A percentile compares a stretch with the other conserved stretches of the same genome.
These are phyloP conservation scores for Pseudopyricularia cyperi DNA, from an alignment of 2,329 filamentous ascomycete genomes.

Conservation along the genomic window DNA sequence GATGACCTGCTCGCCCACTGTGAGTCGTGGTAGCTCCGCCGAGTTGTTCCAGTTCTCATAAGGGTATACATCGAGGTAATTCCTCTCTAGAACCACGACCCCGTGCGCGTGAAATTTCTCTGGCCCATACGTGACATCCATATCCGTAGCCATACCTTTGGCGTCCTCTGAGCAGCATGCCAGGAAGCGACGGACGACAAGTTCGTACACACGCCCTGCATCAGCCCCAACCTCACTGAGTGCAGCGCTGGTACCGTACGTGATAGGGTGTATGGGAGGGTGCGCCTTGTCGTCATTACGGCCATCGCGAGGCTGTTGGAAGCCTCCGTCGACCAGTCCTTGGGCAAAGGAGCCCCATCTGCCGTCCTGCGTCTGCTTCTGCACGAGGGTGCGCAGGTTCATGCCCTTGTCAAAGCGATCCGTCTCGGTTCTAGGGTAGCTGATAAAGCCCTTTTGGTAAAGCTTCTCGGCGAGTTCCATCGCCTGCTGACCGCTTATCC, in stretches of 20 bases:
- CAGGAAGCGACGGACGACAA: slow-evolving; percentile 80
- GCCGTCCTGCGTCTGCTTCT: slow-evolving; percentile 68
- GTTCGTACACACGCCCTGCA: slow-evolving; percentile 78
- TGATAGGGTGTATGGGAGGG: slow-evolving; percentile 90
- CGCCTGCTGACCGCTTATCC: slow-evolving; percentile 81
- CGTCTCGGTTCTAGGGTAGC: slow-evolving; percentile 93
- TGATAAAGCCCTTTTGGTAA: slow-evolving; percentile 93
- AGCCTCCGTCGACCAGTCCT: slow-evolving; percentile 59
- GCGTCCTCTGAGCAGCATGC: slow-evolving; percentile 95
- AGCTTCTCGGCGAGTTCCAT: slow-evolving; percentile 80
- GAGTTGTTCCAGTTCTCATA: slow-evolving; percentile 96
- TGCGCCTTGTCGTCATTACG: slow-evolving; percentile 92
- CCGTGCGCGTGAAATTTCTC: slow-evolving; percentile 76
- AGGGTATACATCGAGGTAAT: slow-evolving; percentile 89
- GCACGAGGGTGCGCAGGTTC: slow-evolving; percentile 64
- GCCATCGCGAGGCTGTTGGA: slow-evolving; percentile 69
- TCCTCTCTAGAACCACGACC: slow-evolving; percentile 71
- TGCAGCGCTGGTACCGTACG: slow-evolving; percentile 58
- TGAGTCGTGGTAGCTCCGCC: slow-evolving; percentile 67
- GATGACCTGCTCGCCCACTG: slow-evolving; percentile 67
- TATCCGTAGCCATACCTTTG: slow-evolving; percentile 69
- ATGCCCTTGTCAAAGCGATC: slow-evolving; percentile 90
- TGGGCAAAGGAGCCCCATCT: slow-evolving; percentile 75
- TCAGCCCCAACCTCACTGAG: slow-evolving; percentile 34
- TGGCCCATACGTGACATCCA: slow-evolving; percentile 72